Evolutionary conservation across 2,329 filamentous ascomycete genomes (phyloP), one percentile per base, ranked within the genome.

Genomic region (Verticillium klebahnii): DNA sequence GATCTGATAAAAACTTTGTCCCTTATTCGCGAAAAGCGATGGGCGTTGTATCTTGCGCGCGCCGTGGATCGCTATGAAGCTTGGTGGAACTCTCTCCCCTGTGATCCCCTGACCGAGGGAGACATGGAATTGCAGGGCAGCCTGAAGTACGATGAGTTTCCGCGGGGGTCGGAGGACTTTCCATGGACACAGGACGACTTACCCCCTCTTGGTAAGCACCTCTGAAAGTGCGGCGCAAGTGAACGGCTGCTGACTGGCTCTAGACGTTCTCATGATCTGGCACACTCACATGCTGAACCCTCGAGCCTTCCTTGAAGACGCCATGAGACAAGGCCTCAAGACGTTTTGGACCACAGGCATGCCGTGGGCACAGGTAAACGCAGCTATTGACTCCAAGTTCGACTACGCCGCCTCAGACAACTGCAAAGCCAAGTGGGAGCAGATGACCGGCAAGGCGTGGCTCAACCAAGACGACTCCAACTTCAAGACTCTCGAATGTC

Each of bases 261-360:
- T 72, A 80, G 90, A 93, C 74, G 85, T 93, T 0, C 74, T 93
- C 23, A 90, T 93, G 88, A 87, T 93, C 0, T 91, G 89, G 87
- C 91, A 94, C 72, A 78, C 89, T 0, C 90, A 91, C 69, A 89
- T 91, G 85, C 83, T 94, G 3, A 93, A 93, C 67, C 91, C 91
- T 0, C 80, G 88, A 50, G 79, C 78, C n/a, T 93, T 88, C 69
- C 82, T 92, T 4, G 89, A 93, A 68, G 91, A 94, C 70, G 87
- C 86, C 68, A 77, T 92, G 61, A 82, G 89, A 8, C 74, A 78
- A 32, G 85, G 84, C 0, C 67, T 80, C 2, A 77, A 79, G 61
- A 76, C 82, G 32, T 71, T 84, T 2, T 93, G 89, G 88, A 75
- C 78, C 1, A 79, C 81, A 0, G 84, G 85, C 0, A 80, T 94